Evolutionary conservation across 2,329 filamentous ascomycete genomes (phyloP).

Genomic region (Thelonectria blattea): DNA sequence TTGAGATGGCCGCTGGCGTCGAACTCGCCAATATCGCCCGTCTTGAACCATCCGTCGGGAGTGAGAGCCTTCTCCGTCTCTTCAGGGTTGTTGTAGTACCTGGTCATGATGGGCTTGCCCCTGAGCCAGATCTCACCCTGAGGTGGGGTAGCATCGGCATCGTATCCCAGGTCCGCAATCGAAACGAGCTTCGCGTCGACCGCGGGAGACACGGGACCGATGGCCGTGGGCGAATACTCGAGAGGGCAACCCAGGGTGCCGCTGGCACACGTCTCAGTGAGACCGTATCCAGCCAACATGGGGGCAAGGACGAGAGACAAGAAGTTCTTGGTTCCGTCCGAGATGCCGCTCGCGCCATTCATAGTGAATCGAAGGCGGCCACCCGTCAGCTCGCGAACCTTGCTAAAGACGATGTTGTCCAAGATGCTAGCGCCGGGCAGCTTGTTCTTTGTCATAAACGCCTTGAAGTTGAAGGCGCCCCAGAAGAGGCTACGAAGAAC

Average conservation of each 20-base stretch:
- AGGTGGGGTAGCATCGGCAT: slow-evolving; percentile 72
- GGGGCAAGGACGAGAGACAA: slow-evolving; percentile 90
- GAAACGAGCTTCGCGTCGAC: slow-evolving; percentile 93
- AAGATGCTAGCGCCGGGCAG: slow-evolving; percentile 73
- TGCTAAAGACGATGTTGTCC: slow-evolving; percentile 87
- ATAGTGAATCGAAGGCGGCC: slow-evolving; percentile 87
- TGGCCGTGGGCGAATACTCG: slow-evolving; percentile 77
- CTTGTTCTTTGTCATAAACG: slow-evolving; percentile 61
- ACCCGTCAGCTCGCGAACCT: slow-evolving; percentile 89
- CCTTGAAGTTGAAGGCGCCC: slow-evolving; percentile 66
- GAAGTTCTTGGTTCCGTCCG: slow-evolving; percentile 87
- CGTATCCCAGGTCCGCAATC: slow-evolving; percentile 87
- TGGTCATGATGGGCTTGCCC: slow-evolving; percentile 74
- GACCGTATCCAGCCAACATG: slow-evolving; percentile 92
- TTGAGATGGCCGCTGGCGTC: slow-evolving; percentile 78
- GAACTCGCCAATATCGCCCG: slow-evolving; percentile 93
- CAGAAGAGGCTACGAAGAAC: slow-evolving; percentile 81
- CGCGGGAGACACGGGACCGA: slow-evolving; percentile 78
- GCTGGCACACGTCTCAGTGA: slow-evolving; percentile 91
- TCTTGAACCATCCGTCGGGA: slow-evolving; percentile 94
- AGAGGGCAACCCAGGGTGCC: slow-evolving; percentile 83
- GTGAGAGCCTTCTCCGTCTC: slow-evolving; percentile 82
- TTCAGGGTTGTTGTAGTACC: slow-evolving; percentile 85
- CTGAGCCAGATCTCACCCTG: slow-evolving; percentile 94
- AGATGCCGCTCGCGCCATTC: slow-evolving; percentile 92